phyloP scores from a whole-genome alignment of 148 eudicot genomes.

The Bassia scoparia region DNA sequence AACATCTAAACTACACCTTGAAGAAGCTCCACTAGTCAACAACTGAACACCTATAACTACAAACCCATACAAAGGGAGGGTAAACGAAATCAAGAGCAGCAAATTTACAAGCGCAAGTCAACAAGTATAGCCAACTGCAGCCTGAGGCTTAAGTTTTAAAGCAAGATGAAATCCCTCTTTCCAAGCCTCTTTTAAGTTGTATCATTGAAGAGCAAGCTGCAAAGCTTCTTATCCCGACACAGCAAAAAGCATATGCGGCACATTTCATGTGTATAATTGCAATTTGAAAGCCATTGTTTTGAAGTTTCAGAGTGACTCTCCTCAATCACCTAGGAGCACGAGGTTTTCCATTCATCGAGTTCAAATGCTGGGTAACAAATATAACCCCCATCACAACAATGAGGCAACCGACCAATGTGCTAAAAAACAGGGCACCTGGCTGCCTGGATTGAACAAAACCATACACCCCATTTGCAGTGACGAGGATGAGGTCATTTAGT shows the following conservation, averaged over 20 bases:
- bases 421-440: conserved; percentile 97
- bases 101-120: conserved; percentile 8
- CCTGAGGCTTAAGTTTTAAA: neutral
- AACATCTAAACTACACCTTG: neutral
- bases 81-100: neutral
- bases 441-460: conserved; percentile 97
- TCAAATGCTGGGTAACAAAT: conserved; percentile 82
- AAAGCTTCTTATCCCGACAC: neutral
- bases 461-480: conserved; percentile 78
- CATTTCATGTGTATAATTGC: neutral
- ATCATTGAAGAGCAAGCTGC: neutral
- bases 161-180: neutral
- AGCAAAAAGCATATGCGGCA: conserved; percentile 1
- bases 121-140: conserved; percentile 9
- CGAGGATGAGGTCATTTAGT: conserved; percentile 72
- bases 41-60: neutral
- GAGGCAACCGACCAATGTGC: conserved; percentile 95
- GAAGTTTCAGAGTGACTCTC: conserved; percentile 20
- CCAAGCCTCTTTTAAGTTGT: neutral
- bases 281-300: too few relatives aligned
- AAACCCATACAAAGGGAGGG: neutral
- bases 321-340: conserved; percentile 52
- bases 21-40: neutral
- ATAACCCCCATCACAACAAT: conserved; percentile 91
- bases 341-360: conserved; percentile 72